phyloP scores from a whole-genome alignment of 495 filamentous ascomycete genomes.

The Emericellopsis terricola region DNA sequence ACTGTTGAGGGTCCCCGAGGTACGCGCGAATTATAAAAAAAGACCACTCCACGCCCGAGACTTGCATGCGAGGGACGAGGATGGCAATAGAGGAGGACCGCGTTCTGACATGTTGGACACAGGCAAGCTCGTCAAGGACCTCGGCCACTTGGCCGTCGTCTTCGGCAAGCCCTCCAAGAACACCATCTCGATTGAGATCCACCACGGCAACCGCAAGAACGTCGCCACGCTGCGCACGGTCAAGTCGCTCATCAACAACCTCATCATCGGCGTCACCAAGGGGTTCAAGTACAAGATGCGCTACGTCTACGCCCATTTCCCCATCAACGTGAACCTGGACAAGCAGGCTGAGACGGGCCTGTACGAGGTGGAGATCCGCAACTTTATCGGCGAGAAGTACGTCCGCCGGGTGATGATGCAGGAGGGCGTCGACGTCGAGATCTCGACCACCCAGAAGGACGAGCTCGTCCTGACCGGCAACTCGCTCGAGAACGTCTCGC shows the following conservation, averaged over 20 bases:
- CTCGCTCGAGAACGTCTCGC: conserved; percentile 89
- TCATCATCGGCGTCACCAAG: conserved; percentile 94
- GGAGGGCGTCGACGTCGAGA: conserved; percentile 72
- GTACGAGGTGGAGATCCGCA: conserved; percentile 91
- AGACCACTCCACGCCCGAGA: too few relatives aligned
- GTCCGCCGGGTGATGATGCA: conserved; percentile 81
- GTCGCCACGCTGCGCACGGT: conserved; percentile 96
- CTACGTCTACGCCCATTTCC: conserved; percentile 99
- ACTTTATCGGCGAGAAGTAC: conserved; percentile 99
- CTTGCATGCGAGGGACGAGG: too few relatives aligned
- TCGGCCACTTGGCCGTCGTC: conserved; percentile 88
- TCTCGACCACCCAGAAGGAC: conserved; percentile 86
- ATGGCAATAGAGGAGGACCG: not conserved
- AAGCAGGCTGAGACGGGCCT: conserved; percentile 83
- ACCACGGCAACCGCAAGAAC: conserved; percentile 94
- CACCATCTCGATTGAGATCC: conserved; percentile 85
- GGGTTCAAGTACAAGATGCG: conserved; percentile 99
- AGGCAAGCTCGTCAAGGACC: conserved; percentile 91
- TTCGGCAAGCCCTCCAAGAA: conserved; percentile 69
- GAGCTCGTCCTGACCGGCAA: conserved; percentile 86
- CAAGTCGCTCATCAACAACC: conserved; percentile 91
- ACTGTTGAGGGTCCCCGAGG: conserved; percentile 92
- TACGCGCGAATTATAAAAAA: conserved; percentile 11
- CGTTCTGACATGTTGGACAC: conserved; percentile 8
- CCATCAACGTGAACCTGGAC: conserved; percentile 99